Evolutionary conservation across 1,284 basidiomycete species (phyloP).

Genomic region (Marasmius fiardii): DNA sequence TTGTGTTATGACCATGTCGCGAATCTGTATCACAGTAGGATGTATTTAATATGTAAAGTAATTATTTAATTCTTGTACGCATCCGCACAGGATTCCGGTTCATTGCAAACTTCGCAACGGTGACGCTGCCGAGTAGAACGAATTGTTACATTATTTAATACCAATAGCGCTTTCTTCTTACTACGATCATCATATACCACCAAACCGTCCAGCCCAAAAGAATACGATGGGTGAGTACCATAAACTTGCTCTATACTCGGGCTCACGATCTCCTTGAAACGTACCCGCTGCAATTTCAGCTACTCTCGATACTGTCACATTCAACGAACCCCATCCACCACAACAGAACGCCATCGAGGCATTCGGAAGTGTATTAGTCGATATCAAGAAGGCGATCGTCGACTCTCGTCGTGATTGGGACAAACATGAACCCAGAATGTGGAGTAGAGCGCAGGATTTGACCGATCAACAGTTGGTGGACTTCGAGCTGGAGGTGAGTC

Average conservation of each 20-base stretch:
- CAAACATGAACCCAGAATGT: slow-evolving; percentile 71
- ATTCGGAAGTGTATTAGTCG: slow-evolving; percentile 48
- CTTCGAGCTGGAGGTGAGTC: slow-evolving; percentile 45
- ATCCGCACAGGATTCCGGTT: no score
- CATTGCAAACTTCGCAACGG: no score
- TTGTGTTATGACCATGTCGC: no score
- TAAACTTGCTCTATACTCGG: neutral
- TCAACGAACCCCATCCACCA: slow-evolving; percentile 60
- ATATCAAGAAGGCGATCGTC: slow-evolving; percentile 61
- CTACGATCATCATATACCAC: no score
- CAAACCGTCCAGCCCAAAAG: no score
- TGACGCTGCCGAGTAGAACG: no score
- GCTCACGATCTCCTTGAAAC: neutral
- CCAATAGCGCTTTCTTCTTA: no score
- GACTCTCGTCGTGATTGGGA: slow-evolving; percentile 69
- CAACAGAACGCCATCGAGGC: slow-evolving; percentile 57
- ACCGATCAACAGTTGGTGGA: slow-evolving; percentile 48
- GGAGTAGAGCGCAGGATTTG: slow-evolving; percentile 53
- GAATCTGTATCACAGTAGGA: no score
- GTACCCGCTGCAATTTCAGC: slow-evolving; percentile 34
- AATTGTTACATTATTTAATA: no score
- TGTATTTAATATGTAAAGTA: no score
- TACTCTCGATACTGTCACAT: slow-evolving; percentile 46
- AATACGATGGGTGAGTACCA: slow-evolving; percentile 10
- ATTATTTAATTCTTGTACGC: no score